Base-by-base conservation (phyloP, 108 stramenopile species). In the Aurantiochytrium sp. region DNA sequence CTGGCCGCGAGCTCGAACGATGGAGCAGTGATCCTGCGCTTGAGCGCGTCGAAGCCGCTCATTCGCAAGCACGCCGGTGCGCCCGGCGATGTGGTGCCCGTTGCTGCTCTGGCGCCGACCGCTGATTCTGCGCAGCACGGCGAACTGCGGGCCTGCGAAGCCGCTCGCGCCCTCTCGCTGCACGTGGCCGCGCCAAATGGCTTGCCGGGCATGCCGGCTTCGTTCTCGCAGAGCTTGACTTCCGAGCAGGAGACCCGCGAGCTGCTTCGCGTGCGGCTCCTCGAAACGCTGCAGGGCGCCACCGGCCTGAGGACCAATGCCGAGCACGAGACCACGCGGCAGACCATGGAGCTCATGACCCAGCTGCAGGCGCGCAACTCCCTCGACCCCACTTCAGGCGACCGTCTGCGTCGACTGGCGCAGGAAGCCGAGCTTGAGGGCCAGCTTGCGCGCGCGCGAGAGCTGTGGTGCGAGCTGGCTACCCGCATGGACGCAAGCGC, bases 341-440 rank as follows among this genome's bases (percentile, higher is more conserved):
- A 65, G 19, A 34, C 59, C 22, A 65, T 65, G 59, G 34, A 30
- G 10, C 34, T 65, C 10, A 1, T 65, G 8, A 65, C 59, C 8
- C 59, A 65, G 27, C 30, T 81, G 45, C 73, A 81, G 24, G 24
- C 36, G 6, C 6, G n/a, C 6, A 24, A 12, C 12, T 39, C 15
- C 30, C 10, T 15, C 6, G 42, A 81, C 19, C 8, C 1, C 19
- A 81, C 12, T 15, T 48, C 73, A 19, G n/a, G 19, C 4, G n/a
- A 81, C 12, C 73, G 73, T 21, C 45, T 41, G 0, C 45, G 45
- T 22, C 39, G 4, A 22, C 1, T 81, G 10, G 73, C 73, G 21
- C 24, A 81, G 32, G 73, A 81, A 81, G 73, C 73, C 6, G 73
- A 81, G 30, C 45, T 81, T n/a, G 42, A 39, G n/a, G 73, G 73